Evolutionary conservation across 2,329 filamentous ascomycete genomes (phyloP).

Genomic region (Xylariomycetidae sp.): DNA sequence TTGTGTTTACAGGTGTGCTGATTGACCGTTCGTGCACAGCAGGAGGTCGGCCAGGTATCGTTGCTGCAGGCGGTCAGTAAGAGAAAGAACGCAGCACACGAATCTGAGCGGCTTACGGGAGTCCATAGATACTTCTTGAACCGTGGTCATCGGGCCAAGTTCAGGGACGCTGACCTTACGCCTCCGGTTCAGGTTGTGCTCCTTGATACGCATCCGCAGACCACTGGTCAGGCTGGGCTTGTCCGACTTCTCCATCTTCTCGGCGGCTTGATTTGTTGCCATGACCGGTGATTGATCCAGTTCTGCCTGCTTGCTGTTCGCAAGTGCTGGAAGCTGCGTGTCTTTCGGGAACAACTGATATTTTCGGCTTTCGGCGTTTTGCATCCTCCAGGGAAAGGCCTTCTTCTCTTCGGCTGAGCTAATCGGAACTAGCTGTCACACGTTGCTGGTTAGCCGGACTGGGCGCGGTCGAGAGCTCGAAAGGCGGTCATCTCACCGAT

Average conservation of each 20-base stretch:
- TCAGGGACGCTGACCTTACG: conserved; percentile 61
- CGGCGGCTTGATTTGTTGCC: conserved; percentile 33
- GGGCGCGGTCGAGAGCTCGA: conserved; percentile 12
- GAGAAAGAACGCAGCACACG: conserved; percentile 4
- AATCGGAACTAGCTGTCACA: conserved; percentile 21
- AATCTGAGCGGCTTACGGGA: conserved; percentile 50
- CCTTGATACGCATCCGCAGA: conserved; percentile 49
- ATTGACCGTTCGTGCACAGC: conserved; percentile 59
- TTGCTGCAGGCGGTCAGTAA: conserved; percentile 41
- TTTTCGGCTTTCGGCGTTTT: conserved; percentile 48
- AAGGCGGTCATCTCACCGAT: conserved; percentile 32
- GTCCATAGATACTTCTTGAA: conserved; percentile 62
- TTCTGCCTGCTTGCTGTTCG: conserved; percentile 39
- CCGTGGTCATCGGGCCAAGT: conserved; percentile 61
- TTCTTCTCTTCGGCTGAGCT: conserved; percentile 38
- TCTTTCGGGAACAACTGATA: conserved; percentile 57
- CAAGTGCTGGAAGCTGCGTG: conserved; percentile 36
- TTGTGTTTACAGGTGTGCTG: conserved; percentile 51
- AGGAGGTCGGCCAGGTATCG: conserved; percentile 60
- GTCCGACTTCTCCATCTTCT: conserved; percentile 37
- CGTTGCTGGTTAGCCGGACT: conserved; percentile 20
- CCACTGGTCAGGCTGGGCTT: conserved; percentile 32
- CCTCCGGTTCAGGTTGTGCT: conserved; percentile 50
- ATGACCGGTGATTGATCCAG: conserved; percentile 41
- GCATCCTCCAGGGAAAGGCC: conserved; percentile 52